Percentiles rank a stretch among this genome's conserved stretches.
Conservation (phyloP, 257 asterid species). For the Capsicum rhomboideum region DNA sequence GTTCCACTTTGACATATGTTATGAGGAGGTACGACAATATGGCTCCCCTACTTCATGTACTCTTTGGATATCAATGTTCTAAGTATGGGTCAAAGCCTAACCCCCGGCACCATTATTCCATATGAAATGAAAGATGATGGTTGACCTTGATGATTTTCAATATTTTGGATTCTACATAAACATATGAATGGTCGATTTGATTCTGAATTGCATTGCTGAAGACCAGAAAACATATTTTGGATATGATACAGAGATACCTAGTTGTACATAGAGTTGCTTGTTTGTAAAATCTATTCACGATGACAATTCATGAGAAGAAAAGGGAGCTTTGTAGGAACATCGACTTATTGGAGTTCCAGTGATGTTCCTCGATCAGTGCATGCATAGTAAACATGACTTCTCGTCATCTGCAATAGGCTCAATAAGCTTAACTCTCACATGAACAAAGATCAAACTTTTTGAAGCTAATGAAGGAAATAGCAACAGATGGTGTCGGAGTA, state of each 20-base stretch:
- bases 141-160: no score
- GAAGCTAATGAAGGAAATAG: not conserved
- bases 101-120: no score
- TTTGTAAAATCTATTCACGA: not conserved
- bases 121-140: no score
- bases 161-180: no score
- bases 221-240: no score
- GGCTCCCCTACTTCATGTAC: no score
- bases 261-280: not conserved
- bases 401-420: not conserved
- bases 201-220: no score
- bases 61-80: no score
- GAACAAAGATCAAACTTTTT: not conserved
- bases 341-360: not conserved
- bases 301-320: not conserved
- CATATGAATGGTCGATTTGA: no score
- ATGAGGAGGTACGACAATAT: no score
- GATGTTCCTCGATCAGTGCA: not conserved
- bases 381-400: not conserved
- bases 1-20: no score
- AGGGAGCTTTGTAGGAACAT: not conserved
- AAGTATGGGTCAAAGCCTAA: no score
- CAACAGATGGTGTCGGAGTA: not conserved
- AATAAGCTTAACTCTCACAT: not conserved
- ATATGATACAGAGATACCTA: not conserved